These are phyloP conservation scores for Solanum sparsipilum DNA, from an alignment of 257 asterid species.

Conservation along the genomic window DNA sequence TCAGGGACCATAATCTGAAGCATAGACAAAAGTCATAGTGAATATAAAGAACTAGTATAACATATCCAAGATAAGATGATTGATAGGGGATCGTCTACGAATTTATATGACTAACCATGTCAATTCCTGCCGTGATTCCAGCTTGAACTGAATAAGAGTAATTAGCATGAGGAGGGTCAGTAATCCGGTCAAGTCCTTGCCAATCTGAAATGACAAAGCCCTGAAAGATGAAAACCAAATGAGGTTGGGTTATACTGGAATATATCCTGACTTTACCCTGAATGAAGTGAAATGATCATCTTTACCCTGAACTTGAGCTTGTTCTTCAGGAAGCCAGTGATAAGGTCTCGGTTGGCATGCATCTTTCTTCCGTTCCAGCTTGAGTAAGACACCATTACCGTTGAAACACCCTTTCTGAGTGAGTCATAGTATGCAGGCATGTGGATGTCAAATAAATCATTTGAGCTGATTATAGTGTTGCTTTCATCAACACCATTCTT, in stretches of 20 bases:
- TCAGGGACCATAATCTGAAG: slow-evolving; percentile 55
- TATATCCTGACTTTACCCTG: not conserved
- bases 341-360: slow-evolving; percentile 40
- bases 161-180: slow-evolving; percentile 61
- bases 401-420: slow-evolving; percentile 47
- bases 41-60: not conserved
- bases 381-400: slow-evolving; percentile 67
- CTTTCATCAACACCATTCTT: slow-evolving; percentile 38
- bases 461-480: slow-evolving; percentile 40
- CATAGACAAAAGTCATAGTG: not conserved
- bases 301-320: slow-evolving; percentile 55
- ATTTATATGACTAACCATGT: slow-evolving; percentile 47
- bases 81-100: not conserved
- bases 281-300: not conserved
- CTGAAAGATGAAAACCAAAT: slow-evolving; percentile 22
- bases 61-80: not conserved
- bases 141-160: slow-evolving; percentile 79
- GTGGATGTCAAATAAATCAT: slow-evolving; percentile 43
- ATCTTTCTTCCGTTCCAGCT: slow-evolving; percentile 56
- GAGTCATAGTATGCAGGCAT: slow-evolving; percentile 62
- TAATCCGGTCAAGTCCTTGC: slow-evolving; percentile 74
- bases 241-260: not conserved
- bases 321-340: slow-evolving; percentile 50
- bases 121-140: slow-evolving; percentile 72
- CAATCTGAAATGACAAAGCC: slow-evolving; percentile 87